Evolutionary conservation across 371 early-diverging fungal species (phyloP).

Genomic region (Mortierella sp.): DNA sequence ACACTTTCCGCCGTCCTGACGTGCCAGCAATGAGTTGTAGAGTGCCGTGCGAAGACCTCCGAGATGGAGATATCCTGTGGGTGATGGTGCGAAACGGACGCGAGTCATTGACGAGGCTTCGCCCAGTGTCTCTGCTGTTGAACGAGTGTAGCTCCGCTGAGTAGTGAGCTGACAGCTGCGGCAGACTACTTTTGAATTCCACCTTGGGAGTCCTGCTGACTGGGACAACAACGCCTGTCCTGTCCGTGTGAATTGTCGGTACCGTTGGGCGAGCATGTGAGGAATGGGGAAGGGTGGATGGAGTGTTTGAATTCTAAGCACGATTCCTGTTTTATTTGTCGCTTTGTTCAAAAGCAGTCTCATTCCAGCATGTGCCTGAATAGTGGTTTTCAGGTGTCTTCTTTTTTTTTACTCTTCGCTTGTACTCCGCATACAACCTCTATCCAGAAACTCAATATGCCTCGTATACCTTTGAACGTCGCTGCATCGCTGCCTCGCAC

Average conservation of each 20-base stretch:
- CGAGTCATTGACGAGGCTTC: conserved; percentile 60
- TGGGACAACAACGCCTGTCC: neutral
- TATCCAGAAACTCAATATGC: conserved; percentile 15
- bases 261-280: conserved; percentile 39
- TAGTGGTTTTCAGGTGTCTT: too few relatives aligned
- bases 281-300: neutral
- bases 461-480: conserved; percentile 52
- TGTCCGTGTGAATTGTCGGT: conserved; percentile 20
- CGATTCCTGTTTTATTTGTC: neutral
- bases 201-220: too few relatives aligned
- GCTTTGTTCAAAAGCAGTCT: neutral
- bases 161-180: neutral
- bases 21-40: conserved; percentile 90
- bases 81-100: conserved; percentile 96
- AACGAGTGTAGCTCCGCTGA: neutral
- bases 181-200: neutral
- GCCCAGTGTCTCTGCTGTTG: neutral
- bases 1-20: conserved; percentile 80
- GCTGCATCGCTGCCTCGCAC: conserved; percentile 36
- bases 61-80: conserved; percentile 94
- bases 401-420: neutral
- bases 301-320: neutral
- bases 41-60: conserved; percentile 95
- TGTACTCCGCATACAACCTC: neutral
- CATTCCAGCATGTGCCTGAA: neutral